Percentiles rank a stretch among this genome's conserved stretches.
phyloP scores from a whole-genome alignment of 768 basidiomycete genomes.

The Russula emetica region DNA sequence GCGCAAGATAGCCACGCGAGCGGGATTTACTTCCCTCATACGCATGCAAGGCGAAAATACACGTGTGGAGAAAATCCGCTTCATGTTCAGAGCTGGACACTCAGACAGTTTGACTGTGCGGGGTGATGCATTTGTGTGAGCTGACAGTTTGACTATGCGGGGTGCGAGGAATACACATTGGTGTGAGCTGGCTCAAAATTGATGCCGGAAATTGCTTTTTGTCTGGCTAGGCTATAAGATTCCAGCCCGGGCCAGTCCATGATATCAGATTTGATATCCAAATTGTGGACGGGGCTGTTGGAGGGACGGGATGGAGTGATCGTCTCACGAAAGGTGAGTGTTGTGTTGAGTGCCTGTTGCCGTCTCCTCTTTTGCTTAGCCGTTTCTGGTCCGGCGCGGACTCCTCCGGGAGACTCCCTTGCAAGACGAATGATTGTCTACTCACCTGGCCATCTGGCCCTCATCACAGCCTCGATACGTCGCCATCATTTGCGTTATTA shows the following conservation, averaged over 20 bases:
- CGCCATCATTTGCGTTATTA: background rate
- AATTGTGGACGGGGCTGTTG: background rate
- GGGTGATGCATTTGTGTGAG: background rate
- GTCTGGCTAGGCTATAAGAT: background rate
- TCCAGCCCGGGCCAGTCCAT: background rate
- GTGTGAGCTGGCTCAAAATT: background rate
- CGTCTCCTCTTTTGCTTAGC: background rate
- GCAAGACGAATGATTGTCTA: background rate
- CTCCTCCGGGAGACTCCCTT: background rate
- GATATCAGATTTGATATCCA: background rate
- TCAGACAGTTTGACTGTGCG: background rate
- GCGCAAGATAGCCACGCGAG: slow-evolving; percentile 21
- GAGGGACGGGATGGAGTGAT: slow-evolving; percentile 7
- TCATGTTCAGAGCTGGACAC: slow-evolving; percentile 1
- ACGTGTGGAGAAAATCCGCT: background rate
- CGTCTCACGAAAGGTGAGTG: background rate
- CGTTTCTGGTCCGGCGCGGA: slow-evolving; percentile 3
- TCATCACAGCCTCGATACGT: background rate
- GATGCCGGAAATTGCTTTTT: background rate
- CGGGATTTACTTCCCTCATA: background rate
- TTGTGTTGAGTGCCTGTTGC: background rate
- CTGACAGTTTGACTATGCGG: background rate
- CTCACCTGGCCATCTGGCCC: background rate
- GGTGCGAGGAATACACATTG: background rate
- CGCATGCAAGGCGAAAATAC: background rate